Evolutionary conservation across 371 early-diverging fungal species (phyloP), one percentile per base, ranked within the genome.

Genomic region (Mortierella sp.): DNA sequence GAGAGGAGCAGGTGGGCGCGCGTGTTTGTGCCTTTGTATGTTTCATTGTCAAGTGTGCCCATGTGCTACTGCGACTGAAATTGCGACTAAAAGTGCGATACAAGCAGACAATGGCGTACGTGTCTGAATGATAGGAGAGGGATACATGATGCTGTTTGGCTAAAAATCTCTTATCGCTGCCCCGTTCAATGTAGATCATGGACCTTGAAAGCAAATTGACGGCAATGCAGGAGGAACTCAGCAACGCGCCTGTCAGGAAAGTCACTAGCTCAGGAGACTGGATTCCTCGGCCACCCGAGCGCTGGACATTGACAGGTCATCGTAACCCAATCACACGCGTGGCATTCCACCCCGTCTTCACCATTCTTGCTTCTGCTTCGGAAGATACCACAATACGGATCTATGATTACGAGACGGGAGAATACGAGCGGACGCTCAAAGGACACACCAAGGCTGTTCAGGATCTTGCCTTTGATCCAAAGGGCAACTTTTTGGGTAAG

Each of bases 381-480:
- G 98, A 98, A 82, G 98, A 98, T 78, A 93, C 96, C 70, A 95
- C 97, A 5, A 93, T 98, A 76, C 96, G 96, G 79, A 91, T 98
- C 67, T 98, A 96, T 95, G 98, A 98, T 89, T 93, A 93, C 70
- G 98, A 98, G 86, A 89, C 95, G 9, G 98, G 97, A 48, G 96
- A 95, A 69, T 96, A 95, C 86, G 98, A 98, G 83, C 88, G 95
- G 57, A 96, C 97, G 0, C 88, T 98, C 2, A 97, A 97, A 78
- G 98, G 98, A 46, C 98, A 98, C 83, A 98, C 98, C 8, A 97
- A 97, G 79, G 91, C 97, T 19, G 97, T 98, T 19, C 95, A 96
- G 79, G 96, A 93, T 88, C 78, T 98, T 48, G 91, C 93, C 0
- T 97, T 96, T 83, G 96, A 96, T 82, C 82, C 94, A 26, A 96